Evolutionary conservation across 2,329 filamentous ascomycete species (phyloP).

Genomic region (Penicillium paneum): DNA sequence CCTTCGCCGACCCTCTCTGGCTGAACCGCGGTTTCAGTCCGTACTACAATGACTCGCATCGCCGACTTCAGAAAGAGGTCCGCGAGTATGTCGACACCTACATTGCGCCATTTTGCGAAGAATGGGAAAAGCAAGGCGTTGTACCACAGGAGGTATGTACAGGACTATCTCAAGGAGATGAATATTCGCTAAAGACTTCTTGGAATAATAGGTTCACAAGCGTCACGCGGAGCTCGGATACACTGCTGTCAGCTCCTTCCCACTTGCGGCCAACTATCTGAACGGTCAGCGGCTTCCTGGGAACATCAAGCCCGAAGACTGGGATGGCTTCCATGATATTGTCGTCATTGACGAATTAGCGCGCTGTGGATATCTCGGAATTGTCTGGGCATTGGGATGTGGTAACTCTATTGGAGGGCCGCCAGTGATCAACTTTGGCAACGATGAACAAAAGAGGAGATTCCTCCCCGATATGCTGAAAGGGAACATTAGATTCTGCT

Average conservation of each 20-base stretch:
- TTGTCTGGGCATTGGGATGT: constrained; percentile 32
- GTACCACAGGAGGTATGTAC: constrained; percentile 25
- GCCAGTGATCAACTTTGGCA: constrained; percentile 31
- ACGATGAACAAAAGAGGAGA: constrained; percentile 33
- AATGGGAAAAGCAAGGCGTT: constrained; percentile 26
- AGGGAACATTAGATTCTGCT: constrained; percentile 57
- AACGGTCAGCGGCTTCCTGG: constrained; percentile 25
- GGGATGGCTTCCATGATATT: constrained; percentile 40
- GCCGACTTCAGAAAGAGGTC: constrained; percentile 21
- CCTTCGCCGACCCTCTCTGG: constrained; percentile 29
- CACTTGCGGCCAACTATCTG: constrained; percentile 17
- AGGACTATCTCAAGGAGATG: too few relatives aligned
- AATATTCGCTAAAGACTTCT: too few relatives aligned
- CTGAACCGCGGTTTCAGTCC: constrained; percentile 19
- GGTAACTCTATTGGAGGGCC: constrained; percentile 35
- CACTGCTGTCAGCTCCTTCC: constrained; percentile 19
- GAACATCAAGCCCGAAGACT: constrained; percentile 29
- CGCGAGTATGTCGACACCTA: constrained; percentile 27
- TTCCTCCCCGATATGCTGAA: constrained; percentile 58
- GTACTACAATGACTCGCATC: constrained; percentile 26
- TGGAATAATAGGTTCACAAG: constrained; percentile 8
- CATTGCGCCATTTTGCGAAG: constrained; percentile 24
- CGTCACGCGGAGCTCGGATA: constrained; percentile 23
- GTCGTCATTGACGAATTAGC: constrained; percentile 39
- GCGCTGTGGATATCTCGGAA: constrained; percentile 34